Evolutionary conservation across 495 filamentous ascomycete genomes (phyloP), one percentile per base, ranked within the genome.

Genomic region (Penicillium alfredii): DNA sequence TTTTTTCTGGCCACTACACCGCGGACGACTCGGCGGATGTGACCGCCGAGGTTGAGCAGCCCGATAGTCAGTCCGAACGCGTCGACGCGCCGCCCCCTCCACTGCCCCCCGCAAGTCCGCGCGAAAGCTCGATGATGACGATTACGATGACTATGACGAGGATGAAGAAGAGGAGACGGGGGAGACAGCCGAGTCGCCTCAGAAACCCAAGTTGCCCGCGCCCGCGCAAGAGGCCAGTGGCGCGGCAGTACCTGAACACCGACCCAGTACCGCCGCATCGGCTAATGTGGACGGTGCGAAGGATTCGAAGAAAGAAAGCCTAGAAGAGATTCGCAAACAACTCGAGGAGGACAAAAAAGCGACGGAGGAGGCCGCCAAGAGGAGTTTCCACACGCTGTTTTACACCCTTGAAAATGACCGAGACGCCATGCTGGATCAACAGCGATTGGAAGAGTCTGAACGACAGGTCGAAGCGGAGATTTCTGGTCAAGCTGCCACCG

Each of bases 381-480:
- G 78, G 40, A 92, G 84, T 64, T 95, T 94, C 57, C 77, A 93
- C 56, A 93, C 86, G 3, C 58, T 92, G 26, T 93, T 96, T 59
- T 92, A 95, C 58, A 96, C 93, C 2, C 66, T 96, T 18, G 92
- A 99, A 58, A 89, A 87, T 55, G 92, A 99, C 58, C 76, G 84
- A 17, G 86, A 88, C 53, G 89, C 92, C 25, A 96, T 97, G 93
- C 59, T 95, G 42, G 92, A 99, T 57, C 93, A 99, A 60, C 87
- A 96, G 61, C 87, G 88, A 55, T 74, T 99, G 27, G 93, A 97
- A 44, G 92, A 97, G 53, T 86, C 90, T 1, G 92, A 99, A 54
- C 82, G 89, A 52, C 88, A 94, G 57, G 82, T 96, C 8, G 88
- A 97, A 58, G 87, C 88, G 11, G 92, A 99, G 61, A 88, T 92